These are phyloP conservation scores for Starmera caribaea DNA, from an alignment of 805 yeast species.

Conservation along the genomic window DNA sequence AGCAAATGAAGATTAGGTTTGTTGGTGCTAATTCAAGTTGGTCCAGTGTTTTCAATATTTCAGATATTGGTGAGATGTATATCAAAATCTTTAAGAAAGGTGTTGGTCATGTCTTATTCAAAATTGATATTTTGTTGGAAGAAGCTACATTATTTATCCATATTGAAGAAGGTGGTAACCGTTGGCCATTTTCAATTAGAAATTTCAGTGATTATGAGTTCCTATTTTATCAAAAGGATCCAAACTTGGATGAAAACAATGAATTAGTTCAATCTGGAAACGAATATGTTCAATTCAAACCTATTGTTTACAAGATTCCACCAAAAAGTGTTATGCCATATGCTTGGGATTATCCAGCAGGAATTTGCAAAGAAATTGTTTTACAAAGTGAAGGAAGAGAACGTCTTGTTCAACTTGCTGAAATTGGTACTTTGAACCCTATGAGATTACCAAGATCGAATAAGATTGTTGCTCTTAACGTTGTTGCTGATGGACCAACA, in stretches of 20 bases:
- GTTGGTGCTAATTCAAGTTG: constrained; percentile 50
- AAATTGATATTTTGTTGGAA: constrained; percentile 69
- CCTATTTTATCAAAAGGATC: constrained; percentile 78
- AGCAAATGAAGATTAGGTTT: constrained; percentile 53
- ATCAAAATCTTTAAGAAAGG: constrained; percentile 57
- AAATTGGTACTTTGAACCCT: constrained; percentile 86
- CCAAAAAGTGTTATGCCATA: constrained; percentile 94
- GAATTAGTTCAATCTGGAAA: constrained; percentile 35
- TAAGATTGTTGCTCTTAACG: constrained; percentile 73
- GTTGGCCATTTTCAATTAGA: constrained; percentile 91
- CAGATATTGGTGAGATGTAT: constrained; percentile 75
- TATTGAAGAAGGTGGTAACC: constrained; percentile 57
- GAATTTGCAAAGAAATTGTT: constrained; percentile 69
- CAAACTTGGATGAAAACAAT: constrained; percentile 55
- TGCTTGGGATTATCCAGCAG: constrained; percentile 96
- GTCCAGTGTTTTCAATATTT: constrained; percentile 83
- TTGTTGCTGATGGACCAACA: constrained; percentile 93
- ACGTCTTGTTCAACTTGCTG: constrained; percentile 77
- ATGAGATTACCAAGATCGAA: constrained; percentile 56
- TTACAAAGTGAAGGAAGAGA: constrained; percentile 65
- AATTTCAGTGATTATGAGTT: constrained; percentile 87
- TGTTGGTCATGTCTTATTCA: constrained; percentile 60
- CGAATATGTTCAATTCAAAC: constrained; percentile 52
- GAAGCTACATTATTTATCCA: constrained; percentile 74
- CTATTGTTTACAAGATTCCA: constrained; percentile 74